Evolutionary conservation across 352 stramenopile species (phyloP), one percentile per base, ranked within the genome.

Genomic region (Phytophthora melonis): DNA sequence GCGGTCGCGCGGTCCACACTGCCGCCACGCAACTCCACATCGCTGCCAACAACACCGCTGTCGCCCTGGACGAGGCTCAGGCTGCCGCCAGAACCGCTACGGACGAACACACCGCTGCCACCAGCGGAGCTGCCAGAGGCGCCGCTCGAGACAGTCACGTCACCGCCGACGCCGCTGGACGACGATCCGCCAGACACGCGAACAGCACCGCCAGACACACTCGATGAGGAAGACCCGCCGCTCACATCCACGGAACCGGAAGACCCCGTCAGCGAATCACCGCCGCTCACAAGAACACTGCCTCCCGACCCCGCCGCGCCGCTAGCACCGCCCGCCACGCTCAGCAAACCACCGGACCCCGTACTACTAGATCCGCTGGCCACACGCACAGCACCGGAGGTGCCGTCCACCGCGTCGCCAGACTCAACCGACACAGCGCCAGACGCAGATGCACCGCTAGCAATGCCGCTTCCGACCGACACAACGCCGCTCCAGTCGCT

Each of bases 21-120:
- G 23, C 72, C 72, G 7, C 66, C 72, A 55, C 49, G n/a, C 47
- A 75, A 39, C 57, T 78, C 72, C 72, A 78, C 50, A 32, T 78
- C 72, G 58, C 50, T 66, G 54, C 72, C 72, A 13, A 72, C 72
- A 34, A 19, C 52, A 43, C 8, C 61, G 68, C 67, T 61, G 43
- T 75, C 49, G 36, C 72, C 66, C 59, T 78, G 72, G 21, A 72
- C 36, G 32, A 75, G 54, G 53, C 61, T 68, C 57, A 78, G 43
- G 7, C 61, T 64, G 23, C 72, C 72, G 34, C 67, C 72, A 18
- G 72, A 75, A 63, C 57, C 63, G 21, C 69, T 76, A 64, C 63
- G 63, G 32, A 76, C 56, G 49, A 72, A 13, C 41, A 72, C 57
- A 36, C 63, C 60, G 57, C 68, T 66, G 55, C 68, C 68, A 63